A percentile compares a stretch with the other conserved stretches of the same genome.
Evolutionary conservation across 345 rosid species (phyloP).

Genomic region (Orychophragmus violaceus): DNA sequence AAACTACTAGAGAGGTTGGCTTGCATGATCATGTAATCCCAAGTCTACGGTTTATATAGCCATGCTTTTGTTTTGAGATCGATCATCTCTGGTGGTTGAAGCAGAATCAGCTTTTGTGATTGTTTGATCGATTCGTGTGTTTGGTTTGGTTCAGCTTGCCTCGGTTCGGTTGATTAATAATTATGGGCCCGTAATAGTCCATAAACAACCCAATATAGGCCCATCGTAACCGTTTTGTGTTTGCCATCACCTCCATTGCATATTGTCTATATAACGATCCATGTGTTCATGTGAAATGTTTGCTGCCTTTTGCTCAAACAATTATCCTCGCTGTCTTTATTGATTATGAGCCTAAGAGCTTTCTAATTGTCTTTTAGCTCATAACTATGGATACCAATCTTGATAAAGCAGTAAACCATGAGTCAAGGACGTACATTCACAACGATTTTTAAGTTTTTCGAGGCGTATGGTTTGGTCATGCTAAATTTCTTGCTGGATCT

Average conservation of each 20-base stretch:
- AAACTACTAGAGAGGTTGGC: neutral
- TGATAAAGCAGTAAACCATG: neutral
- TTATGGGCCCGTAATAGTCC: neutral
- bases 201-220: neutral
- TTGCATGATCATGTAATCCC: neutral
- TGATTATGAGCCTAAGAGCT: neutral
- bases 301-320: neutral
- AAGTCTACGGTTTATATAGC: neutral
- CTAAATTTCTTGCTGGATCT: conserved; percentile 6
- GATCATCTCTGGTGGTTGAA: too few relatives aligned
- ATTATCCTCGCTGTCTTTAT: neutral
- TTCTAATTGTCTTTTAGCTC: conserved; percentile 12
- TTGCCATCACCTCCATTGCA: neutral
- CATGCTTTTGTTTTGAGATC: too few relatives aligned
- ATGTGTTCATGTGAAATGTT: neutral
- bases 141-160: neutral
- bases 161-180: neutral
- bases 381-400: neutral
- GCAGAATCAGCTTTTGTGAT: too few relatives aligned
- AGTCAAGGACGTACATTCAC: neutral
- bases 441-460: neutral
- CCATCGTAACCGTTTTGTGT: neutral
- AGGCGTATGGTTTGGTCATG: conserved; percentile 17
- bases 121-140: too few relatives aligned
- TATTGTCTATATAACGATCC: neutral